Base-by-base conservation (phyloP, 345 rosid genomes). In the Microthlaspi erraticum region DNA sequence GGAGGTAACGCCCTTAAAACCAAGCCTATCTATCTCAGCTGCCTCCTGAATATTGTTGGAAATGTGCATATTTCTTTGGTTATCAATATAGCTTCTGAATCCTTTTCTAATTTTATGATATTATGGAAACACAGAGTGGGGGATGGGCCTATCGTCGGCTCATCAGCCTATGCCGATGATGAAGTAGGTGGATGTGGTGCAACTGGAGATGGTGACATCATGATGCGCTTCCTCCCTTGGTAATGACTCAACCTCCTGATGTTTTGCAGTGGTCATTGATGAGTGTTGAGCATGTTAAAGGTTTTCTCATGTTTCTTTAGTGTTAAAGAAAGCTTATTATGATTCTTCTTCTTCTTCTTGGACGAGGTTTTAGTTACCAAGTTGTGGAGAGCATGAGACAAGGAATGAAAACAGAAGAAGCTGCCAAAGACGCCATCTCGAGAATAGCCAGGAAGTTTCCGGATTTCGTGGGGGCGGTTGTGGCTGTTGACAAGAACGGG, bases 181-280 rank as follows among this genome's bases (percentile, higher is more conserved):
- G 98, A 87, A 72, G 84, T 89, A 7, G 98, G 97, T 73, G 98
- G 97, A 74, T 93, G 98, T 77, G 97, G 97, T 57, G 98, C 98
- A 38, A 91, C 96, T 32, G 98, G 97, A 50, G 97, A 93, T 57
- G 97, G 98, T 2, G 98, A 91, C 81, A 82, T 87, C 77, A 93
- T 93, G 97, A 91, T 93, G 98, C 96, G 93, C 70, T 93, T 93
- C 79, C 88, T 93, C 73, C 97, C 98, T 33, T 91, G 98, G 98
- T 91, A 87, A 52, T 66, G 7, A 49, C 19, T 6, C 41, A 44
- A 46, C 46, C 42, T 64, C 57, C 4, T 26, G 29, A 26, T 26
- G 29, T 26, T 54, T 19, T 54, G 33, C 6, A 0, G 9, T 45
- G 20, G 64, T 34, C 64, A 45, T 29, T 33, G 14, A 33, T 55